phyloP scores from a whole-genome alignment of 805 yeast genomes.

The Candida schatavii region DNA sequence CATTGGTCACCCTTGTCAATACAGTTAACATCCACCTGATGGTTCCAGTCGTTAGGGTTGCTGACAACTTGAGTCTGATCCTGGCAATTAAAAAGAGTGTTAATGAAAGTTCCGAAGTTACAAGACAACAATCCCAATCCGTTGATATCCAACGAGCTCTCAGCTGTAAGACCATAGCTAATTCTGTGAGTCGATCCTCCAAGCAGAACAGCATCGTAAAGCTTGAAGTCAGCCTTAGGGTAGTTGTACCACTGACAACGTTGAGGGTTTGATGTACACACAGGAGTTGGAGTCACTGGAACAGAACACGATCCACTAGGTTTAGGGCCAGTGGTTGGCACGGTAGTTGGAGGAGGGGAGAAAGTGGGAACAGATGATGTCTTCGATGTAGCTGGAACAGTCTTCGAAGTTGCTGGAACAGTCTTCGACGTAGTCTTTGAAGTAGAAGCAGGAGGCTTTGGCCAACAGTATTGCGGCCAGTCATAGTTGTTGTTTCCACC shows the following conservation, averaged over 20 bases:
- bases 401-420: not conserved
- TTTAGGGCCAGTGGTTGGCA: constrained; percentile 1
- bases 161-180: not conserved
- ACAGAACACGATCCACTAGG: not conserved
- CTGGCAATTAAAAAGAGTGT: not conserved
- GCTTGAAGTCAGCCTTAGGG: constrained; percentile 1
- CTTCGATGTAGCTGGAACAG: not conserved
- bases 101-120: not conserved
- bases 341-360: not conserved
- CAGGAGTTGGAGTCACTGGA: constrained; percentile 1
- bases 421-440: not conserved
- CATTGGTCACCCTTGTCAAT: constrained; percentile 1
- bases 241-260: not conserved
- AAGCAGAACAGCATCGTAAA: not conserved
- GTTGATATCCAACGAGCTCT: not conserved
- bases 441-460: not conserved
- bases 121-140: not conserved
- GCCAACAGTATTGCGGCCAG: constrained; percentile 4
- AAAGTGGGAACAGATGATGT: not conserved
- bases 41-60: not conserved
- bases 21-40: constrained; percentile 1
- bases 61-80: not conserved
- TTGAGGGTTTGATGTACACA: too few species aligned
- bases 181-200: not conserved
- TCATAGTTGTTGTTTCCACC: not conserved